Evolutionary conservation across 805 yeast genomes (phyloP), one percentile per base, ranked within the genome.

Genomic region (Lachancea sp.): DNA sequence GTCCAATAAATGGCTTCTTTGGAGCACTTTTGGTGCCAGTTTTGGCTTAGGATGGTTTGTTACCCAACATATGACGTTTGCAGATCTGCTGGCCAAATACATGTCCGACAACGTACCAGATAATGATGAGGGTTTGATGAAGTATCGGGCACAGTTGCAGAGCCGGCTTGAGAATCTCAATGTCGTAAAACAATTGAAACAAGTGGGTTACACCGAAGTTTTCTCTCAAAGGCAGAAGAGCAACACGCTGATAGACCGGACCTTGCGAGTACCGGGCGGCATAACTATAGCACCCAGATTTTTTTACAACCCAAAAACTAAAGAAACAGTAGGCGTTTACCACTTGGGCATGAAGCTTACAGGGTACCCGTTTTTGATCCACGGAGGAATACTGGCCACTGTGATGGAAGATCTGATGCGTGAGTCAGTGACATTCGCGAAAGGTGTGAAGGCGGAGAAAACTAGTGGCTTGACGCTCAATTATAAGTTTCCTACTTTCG

Each of bases 331-430:
- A 1, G 73, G 86, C 0, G 70, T 87, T 5, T 68, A 85, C 19
- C 94, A 86, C 56, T 70, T 83, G 38, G 96, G 97, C 0, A 77
- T 80, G 54, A 74, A 73, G 45, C 60, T 88, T 16, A 79, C 90
- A 31, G 97, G 97, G 1, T 88, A 82, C 56, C 97, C 96, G 2
- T 80, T 85, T 51, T 63, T 89, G 15, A 73, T 86, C 2, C 97
- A 88, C 56, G 97, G 97, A 3, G 97, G 97, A 0, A 75, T 89
- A 21, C 58, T 88, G 22, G 94, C 89, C 7, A 80, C 94, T 0
- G 65, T 88, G 1, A 64, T 87, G 40, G 92, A 86, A 54, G 95
- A 88, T 50, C 71, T 83, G 5, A 72, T 80, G 64, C 78, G 79
- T 48, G 70, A 80, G 38, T 67, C 71, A 42, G 76, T 67, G 11